Base-by-base conservation (phyloP, 768 basidiomycete genomes). In the Leccinum sublutescens region DNA sequence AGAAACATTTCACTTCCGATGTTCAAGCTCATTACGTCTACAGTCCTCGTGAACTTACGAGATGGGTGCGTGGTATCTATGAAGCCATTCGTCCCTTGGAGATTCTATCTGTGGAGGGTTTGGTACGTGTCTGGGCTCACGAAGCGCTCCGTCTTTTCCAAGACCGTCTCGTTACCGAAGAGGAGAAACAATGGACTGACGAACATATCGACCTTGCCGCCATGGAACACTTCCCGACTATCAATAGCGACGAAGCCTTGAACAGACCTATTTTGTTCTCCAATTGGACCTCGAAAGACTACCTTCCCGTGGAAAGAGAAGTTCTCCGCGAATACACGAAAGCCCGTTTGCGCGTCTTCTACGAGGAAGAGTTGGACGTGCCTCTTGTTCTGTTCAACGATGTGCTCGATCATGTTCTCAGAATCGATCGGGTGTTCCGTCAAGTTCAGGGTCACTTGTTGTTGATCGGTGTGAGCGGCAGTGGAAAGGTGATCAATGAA, bases 351-450 rank as follows among this genome's bases (percentile, higher is more conserved):
- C 87, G 93, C 11, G 92, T 98, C n/a, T 99, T 98, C 77, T 97
- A 98, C 67, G 97, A 99, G 72, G 97, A 98, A 77, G 97, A 99
- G 75, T 77, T 99, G 54, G 97, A 99, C 62, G 97, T 98, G 2
- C 95, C 93, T 10, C 85, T 99, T 31, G 97, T 99, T 23, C 82
- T 99, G 21, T 99, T 98, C 82, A 98, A 99, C 69, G 96, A 98
- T 68, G 96, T 99, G 10, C 81, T 99, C 59, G 97, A 99, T 68
- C 97, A 99, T 67, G 97, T 98, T 43, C 83, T 99, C 27, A 88
- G 97, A 48, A 98, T 98, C 65, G 97, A 99, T 71, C 89, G 97
- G 70, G 97, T 98, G 25, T 99, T 99, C 89, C 87, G 97, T 27
- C 97, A 99, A 76, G 82, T 96, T 23, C 97, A 99, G 75, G 97